Evolutionary conservation across 306 rosid species (phyloP).

Genomic region (Rosa persica): DNA sequence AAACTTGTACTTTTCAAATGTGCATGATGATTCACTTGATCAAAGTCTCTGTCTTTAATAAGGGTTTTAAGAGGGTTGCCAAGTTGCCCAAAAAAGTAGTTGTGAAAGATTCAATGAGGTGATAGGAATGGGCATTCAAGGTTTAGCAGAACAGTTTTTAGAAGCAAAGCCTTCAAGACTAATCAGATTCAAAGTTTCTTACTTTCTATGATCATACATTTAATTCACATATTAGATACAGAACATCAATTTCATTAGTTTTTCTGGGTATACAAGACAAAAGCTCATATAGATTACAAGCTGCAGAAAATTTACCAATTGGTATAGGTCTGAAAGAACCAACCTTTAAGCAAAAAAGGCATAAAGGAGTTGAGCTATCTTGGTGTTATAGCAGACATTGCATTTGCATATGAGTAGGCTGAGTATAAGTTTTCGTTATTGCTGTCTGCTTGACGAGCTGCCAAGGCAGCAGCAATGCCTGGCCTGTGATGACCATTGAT

Average conservation of each 20-base stretch:
- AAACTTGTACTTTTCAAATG: neutral
- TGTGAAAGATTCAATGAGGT: neutral
- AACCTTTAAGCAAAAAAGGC: neutral
- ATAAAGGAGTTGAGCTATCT: constrained; percentile 12
- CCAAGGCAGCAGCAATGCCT: constrained; percentile 33
- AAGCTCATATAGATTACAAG: neutral
- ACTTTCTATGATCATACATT: neutral
- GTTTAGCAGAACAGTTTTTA: neutral
- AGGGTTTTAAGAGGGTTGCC: neutral
- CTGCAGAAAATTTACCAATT: constrained; percentile 5
- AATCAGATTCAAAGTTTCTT: neutral
- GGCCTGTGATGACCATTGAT: constrained; percentile 2
- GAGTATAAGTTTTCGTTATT: constrained; percentile 26
- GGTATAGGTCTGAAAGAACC: neutral
- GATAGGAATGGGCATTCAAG: neutral
- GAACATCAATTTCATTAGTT: neutral
- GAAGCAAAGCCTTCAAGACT: neutral
- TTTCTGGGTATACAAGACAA: neutral
- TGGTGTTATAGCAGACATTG: constrained; percentile 43
- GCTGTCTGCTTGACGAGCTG: constrained; percentile 17
- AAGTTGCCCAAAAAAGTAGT: neutral
- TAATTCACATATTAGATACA: neutral
- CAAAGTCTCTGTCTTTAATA: neutral
- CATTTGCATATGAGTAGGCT: constrained; percentile 35
- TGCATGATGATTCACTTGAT: neutral